Evolutionary conservation across 73 alveolate genomes (phyloP).

Genomic region (Tetrahymena elliotti): DNA sequence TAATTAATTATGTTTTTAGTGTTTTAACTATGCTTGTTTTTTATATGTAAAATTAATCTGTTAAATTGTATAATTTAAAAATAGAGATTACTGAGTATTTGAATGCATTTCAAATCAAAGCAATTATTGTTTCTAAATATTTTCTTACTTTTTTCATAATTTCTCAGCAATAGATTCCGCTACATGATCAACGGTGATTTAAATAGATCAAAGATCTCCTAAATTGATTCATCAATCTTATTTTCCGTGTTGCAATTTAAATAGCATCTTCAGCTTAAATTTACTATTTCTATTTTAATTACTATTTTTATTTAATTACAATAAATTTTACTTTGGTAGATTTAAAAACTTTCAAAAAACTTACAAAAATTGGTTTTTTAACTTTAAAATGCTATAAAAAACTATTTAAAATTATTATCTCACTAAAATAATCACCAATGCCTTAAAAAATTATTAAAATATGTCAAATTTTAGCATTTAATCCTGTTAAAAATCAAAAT

Average conservation of each 20-base stretch:
- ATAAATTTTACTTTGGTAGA: background rate
- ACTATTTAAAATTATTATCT: too few relatives aligned
- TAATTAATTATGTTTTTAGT: too few relatives aligned
- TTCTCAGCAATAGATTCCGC: background rate
- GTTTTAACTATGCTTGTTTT: background rate
- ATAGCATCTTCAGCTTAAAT: background rate
- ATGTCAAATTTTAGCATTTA: too few relatives aligned
- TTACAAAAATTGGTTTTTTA: too few relatives aligned
- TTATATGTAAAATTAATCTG: background rate
- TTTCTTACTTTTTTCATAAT: background rate
- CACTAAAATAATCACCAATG: too few relatives aligned
- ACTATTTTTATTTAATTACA: background rate
- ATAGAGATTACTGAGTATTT: background rate
- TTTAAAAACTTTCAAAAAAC: too few relatives aligned
- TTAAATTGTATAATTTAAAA: background rate
- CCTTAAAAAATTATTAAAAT: too few relatives aligned
- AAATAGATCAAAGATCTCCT: background rate
- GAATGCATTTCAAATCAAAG: background rate
- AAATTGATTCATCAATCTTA: background rate
- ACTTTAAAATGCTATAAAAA: too few relatives aligned
- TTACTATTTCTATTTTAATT: background rate
- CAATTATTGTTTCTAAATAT: background rate
- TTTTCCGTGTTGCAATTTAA: background rate
- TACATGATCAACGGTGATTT: background rate
- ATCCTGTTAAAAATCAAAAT: too few relatives aligned